Percentiles rank a stretch among this genome's conserved stretches.
These are phyloP conservation scores for Psilocybe mexicana DNA, from an alignment of 1,284 basidiomycete species.

Conservation along the genomic window DNA sequence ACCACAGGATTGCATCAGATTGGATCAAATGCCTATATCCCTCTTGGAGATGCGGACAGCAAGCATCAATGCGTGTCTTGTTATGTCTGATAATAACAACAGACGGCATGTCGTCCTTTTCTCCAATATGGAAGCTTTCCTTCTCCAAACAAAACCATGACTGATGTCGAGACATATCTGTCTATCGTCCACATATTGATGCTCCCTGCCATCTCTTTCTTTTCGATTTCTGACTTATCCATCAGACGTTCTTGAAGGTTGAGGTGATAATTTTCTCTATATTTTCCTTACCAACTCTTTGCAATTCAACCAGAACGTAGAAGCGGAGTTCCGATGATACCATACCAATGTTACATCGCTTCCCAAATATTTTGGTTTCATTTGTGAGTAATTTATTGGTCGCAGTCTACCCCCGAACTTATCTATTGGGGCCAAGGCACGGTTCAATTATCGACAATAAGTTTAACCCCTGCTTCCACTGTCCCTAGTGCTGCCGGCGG, in stretches of 20 bases:
- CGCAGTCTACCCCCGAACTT: conserved; percentile 4
- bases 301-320: neutral
- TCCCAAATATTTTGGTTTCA: neutral
- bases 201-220: conserved; percentile 2
- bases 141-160: neutral
- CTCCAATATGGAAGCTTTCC: neutral
- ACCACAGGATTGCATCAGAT: neutral
- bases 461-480: neutral
- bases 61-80: neutral
- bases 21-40: conserved; percentile 8
- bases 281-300: neutral
- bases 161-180: neutral
- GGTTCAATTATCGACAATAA: conserved; percentile 11
- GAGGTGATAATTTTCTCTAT: neutral
- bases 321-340: neutral
- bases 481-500: conserved; percentile 17
- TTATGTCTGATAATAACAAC: neutral
- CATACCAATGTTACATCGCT: neutral
- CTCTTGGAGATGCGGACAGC: conserved; percentile 14
- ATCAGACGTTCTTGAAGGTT: neutral
- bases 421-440: conserved; percentile 16
- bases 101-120: conserved; percentile 1
- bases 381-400: neutral
- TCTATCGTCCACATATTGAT: conserved; percentile 1
- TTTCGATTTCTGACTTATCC: neutral